Evolutionary conservation across 2,329 filamentous ascomycete species (phyloP), one percentile per base, ranked within the genome.

Genomic region (Cryphonectria carpinicola): DNA sequence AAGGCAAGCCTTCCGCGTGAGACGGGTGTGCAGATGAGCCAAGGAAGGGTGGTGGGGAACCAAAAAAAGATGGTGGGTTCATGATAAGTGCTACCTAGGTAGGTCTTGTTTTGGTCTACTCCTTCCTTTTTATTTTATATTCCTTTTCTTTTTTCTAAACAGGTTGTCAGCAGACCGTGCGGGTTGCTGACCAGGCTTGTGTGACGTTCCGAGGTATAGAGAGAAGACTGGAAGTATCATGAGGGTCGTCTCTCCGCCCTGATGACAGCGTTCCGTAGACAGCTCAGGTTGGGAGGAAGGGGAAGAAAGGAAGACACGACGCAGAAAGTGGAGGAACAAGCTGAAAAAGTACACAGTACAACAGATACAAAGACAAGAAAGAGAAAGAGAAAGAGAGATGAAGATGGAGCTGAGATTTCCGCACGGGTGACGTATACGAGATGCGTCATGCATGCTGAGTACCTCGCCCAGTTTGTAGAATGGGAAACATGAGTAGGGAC

Each of bases 371-470:
- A 32, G 25, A 8, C 5, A 41, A 28, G 7, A 14, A 8, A 58
- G 35, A 25, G 1, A 32, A 3, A 28, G 19, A 32, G 25, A 14
- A 22, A 13, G n/a, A 25, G 49, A 17, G n/a, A 28, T 10, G 25
- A 28, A 58, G 28, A 58, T 19, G 46, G 28, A 65, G 67, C 60
- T 69, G 56, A 63, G 32, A 39, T 28, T 41, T 19, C 39, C 61
- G 11, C 67, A 60, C 64, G 46, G 58, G 63, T 67, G 69, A 70
- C 39, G 65, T 58, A 64, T 62, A 60, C 46, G 41, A 62, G 54
- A 67, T 70, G 65, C 69, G 43, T 70, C 69, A 65, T 70, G 69
- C 69, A 67, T 63, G 69, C 6, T n/a, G 10, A 49, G 52, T 65
- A 54, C 41, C 17, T 56, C 19, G 19, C 22, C 54, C 75, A 70